Conservation (phyloP, 2,329 filamentous ascomycete genomes). For the Myrmaecium sp. region DNA sequence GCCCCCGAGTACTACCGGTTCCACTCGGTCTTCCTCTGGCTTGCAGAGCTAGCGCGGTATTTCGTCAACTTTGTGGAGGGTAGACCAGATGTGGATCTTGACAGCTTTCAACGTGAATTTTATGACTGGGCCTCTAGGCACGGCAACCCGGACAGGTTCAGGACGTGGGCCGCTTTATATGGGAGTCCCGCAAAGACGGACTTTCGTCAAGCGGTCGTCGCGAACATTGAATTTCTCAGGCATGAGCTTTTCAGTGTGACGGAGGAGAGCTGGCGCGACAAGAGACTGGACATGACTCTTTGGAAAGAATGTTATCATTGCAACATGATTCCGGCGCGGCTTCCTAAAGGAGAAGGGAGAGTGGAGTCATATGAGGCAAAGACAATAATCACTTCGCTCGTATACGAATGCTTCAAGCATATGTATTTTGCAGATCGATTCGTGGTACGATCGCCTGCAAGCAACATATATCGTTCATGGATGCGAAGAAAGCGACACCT, state of each 20-base stretch:
- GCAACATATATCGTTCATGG: no score
- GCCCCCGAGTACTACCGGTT: constrained; percentile 45
- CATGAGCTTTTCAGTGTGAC: constrained; percentile 44
- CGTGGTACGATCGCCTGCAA: no score
- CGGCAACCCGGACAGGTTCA: constrained; percentile 23
- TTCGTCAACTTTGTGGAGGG: constrained; percentile 46
- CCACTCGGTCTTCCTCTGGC: constrained; percentile 48
- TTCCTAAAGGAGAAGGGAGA: constrained; percentile 7
- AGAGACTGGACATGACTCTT: constrained; percentile 23
- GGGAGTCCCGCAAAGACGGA: constrained; percentile 37
- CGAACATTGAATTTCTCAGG: constrained; percentile 45
- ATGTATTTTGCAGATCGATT: constrained; percentile 41
- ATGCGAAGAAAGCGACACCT: constrained; percentile 8
- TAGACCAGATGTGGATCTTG: constrained; percentile 28
- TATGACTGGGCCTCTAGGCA: constrained; percentile 36
- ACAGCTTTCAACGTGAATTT: constrained; percentile 43
- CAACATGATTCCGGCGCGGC: constrained; percentile 4
- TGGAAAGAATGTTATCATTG: constrained; percentile 38
- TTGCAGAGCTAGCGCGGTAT: constrained; percentile 54
- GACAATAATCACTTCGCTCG: constrained; percentile 57
- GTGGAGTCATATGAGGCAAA: constrained; percentile 7
- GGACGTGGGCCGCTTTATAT: constrained; percentile 36
- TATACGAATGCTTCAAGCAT: constrained; percentile 45
- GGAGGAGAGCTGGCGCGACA: constrained; percentile 9
- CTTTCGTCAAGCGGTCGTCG: constrained; percentile 44